Base-by-base conservation (phyloP, 73 alveolate genomes). In the Paramecium caudatum region DNA sequence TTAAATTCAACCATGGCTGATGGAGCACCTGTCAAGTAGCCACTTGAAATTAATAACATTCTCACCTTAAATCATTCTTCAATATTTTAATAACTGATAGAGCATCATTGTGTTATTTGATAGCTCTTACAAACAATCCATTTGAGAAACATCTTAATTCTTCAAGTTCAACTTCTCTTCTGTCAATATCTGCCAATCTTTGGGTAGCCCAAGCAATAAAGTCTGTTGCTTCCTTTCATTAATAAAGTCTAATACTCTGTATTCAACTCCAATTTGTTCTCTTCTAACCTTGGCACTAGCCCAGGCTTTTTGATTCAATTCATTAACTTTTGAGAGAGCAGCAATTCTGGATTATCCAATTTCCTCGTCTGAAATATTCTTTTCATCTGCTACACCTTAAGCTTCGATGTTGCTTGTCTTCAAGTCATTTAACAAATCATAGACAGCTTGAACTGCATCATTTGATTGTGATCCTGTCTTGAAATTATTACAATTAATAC, bases 361-460 rank as follows among this genome's bases (percentile, higher is more conserved):
- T 41, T 74, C 88, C 15, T 74, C 88, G 19, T 74, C 88, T 21
- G 88, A 41, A 7, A 41, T 74, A 34, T 74, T 74, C 25, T 74
- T 74, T 4, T 36, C 88, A 74, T 74, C 88, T 19, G 88, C 88
- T 16, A 21, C 69, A 15, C 45, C 43, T 43, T 74, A 74, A 34
- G 88, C 88, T 41, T 74, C 88, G 4, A 74, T 36, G 21, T 74
- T 74, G 62, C 69, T 74, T 19, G 88, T 74, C 88, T 74, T 74
- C 43, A 74, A 74, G 43, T 74, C 88, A 43, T 74, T 74, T 34
- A 74, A 74, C 43, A 74, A 43, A 45, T 74, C 88, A 45, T 74
- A 74, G 45, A 74, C 88, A 21, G 88, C 88, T 23, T 37, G 21
- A 6, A 74, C 88, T 9, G 88, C 88, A 74, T 74, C 88, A 21